These are phyloP conservation scores for Inosperma sp. DNA, from an alignment of 768 basidiomycete species.

Conservation along the genomic window DNA sequence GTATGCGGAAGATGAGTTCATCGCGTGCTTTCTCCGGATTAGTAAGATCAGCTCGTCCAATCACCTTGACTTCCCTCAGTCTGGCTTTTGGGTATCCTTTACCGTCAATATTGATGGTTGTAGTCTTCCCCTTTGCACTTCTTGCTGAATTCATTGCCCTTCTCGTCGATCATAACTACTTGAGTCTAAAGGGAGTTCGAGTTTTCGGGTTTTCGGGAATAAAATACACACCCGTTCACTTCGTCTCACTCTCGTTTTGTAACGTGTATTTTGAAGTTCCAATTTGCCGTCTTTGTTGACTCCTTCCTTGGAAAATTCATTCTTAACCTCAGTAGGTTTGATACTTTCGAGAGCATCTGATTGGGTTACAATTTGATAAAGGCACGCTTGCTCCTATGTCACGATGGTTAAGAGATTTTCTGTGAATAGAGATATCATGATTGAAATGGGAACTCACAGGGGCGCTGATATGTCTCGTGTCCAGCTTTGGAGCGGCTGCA, in stretches of 20 bases:
- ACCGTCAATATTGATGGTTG: constrained; percentile 26
- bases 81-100: not conserved
- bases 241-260: constrained; percentile 36
- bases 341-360: constrained; percentile 28
- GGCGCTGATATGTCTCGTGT: constrained; percentile 14
- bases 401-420: no score
- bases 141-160: constrained; percentile 29
- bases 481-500: constrained; percentile 13
- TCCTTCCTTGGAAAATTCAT: no score
- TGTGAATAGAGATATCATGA: no score
- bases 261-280: constrained; percentile 31
- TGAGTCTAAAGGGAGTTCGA: constrained; percentile 20
- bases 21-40: constrained; percentile 37
- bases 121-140: constrained; percentile 32
- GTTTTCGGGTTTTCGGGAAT: not conserved
- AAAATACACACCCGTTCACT: constrained; percentile 30
- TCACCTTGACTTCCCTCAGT: constrained; percentile 16
- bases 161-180: constrained; percentile 31
- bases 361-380: constrained; percentile 30
- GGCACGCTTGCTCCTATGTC: constrained; percentile 30
- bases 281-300: constrained; percentile 31
- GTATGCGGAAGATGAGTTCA: constrained; percentile 32
- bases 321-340: constrained; percentile 29
- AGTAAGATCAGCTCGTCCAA: constrained; percentile 38
- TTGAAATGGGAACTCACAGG: no score